Evolutionary conservation across 2,329 filamentous ascomycete genomes (phyloP).

Genomic region (Coniosporium uncinatum): DNA sequence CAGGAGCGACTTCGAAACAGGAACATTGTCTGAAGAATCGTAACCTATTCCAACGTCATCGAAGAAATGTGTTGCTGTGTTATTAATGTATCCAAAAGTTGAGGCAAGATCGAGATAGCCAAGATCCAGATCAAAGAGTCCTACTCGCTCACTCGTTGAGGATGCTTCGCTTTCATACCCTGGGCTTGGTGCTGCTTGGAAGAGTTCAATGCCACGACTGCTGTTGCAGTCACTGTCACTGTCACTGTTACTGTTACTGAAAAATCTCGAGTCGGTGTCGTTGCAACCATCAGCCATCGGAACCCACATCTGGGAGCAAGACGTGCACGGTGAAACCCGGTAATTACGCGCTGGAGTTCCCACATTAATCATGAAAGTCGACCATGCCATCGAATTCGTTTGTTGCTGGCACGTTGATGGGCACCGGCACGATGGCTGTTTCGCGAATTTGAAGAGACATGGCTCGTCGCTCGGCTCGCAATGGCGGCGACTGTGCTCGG

Average conservation of each 20-base stretch:
- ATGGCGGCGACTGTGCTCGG: too few species aligned
- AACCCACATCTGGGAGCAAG: constrained; percentile 25
- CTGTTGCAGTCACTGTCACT: constrained; percentile 17
- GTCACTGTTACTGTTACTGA: too few species aligned
- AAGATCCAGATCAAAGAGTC: constrained; percentile 21
- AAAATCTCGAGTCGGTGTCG: constrained; percentile 10
- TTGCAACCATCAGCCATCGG: constrained; percentile 25
- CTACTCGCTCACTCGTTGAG: constrained; percentile 22
- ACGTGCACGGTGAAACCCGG: constrained; percentile 21
- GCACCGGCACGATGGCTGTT: too few species aligned
- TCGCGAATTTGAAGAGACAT: too few species aligned
- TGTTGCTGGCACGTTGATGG: constrained; percentile 4
- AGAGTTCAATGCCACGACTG: constrained; percentile 18
- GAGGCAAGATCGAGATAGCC: too few species aligned
- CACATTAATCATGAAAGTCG: constrained; percentile 20
- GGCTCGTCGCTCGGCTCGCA: too few species aligned
- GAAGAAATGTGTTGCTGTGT: too few species aligned
- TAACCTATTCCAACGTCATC: too few species aligned
- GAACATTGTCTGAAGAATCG: too few species aligned
- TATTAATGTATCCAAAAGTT: constrained; percentile 10
- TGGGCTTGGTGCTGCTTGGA: constrained; percentile 12
- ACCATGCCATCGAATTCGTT: constrained; percentile 20
- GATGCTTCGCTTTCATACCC: constrained; percentile 22
- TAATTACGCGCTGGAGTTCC: constrained; percentile 20
- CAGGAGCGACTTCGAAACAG: too few species aligned